Conservation (phyloP, 768 basidiomycete genomes). For the Boletus rubroflammeus region DNA sequence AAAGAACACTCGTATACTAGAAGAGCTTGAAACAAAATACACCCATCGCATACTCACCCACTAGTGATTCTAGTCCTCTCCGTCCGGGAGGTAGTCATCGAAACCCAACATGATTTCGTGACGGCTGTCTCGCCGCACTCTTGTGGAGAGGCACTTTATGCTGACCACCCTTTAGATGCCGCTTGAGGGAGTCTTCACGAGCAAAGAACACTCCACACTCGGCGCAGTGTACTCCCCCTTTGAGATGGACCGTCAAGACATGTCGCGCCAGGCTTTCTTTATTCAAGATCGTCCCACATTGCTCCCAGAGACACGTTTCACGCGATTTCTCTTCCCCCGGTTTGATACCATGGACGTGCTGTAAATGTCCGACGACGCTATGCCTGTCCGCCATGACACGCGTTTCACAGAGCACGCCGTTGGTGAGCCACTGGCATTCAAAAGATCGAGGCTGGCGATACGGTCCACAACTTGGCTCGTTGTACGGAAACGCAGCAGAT, state of each 20-base stretch:
- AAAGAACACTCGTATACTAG: neutral
- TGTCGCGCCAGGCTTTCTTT: constrained; percentile 30
- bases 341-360: constrained; percentile 9
- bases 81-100: neutral
- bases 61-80: neutral
- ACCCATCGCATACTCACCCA: too few relatives aligned
- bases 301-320: constrained; percentile 18
- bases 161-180: constrained; percentile 19
- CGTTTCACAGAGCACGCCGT: constrained; percentile 3
- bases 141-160: constrained; percentile 2
- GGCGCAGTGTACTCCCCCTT: constrained; percentile 9
- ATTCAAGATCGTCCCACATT: constrained; percentile 19
- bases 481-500: neutral
- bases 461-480: neutral
- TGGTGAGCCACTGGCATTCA: constrained; percentile 14
- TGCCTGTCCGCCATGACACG: constrained; percentile 10
- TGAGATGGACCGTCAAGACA: constrained; percentile 25
- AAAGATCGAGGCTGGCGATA: neutral
- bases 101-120: neutral
- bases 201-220: constrained; percentile 23
- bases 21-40: neutral
- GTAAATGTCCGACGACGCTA: constrained; percentile 15
- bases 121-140: neutral
- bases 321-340: constrained; percentile 17
- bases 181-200: constrained; percentile 29